Evolutionary conservation across 768 basidiomycete genomes (phyloP).

Genomic region (Leccinum imitatum): DNA sequence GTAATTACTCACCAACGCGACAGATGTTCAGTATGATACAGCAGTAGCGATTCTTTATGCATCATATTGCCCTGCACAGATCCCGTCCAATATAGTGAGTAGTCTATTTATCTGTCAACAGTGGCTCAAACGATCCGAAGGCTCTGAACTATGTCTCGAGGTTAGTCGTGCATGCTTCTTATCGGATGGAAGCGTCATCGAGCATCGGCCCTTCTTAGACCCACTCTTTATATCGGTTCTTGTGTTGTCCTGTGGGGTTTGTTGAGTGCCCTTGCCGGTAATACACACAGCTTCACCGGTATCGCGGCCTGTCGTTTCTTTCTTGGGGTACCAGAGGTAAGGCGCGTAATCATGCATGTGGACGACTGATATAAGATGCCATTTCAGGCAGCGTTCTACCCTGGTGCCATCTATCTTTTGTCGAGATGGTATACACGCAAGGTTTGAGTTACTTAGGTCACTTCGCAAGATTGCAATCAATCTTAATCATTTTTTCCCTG

Average conservation of each 20-base stretch:
- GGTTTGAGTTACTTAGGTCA: neutral
- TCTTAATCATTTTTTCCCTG: neutral
- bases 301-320: neutral
- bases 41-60: neutral
- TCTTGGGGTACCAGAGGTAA: neutral
- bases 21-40: conserved; percentile 1
- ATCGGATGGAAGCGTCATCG: neutral
- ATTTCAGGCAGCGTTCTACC: neutral
- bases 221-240: neutral
- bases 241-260: neutral
- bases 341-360: neutral
- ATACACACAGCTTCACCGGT: neutral
- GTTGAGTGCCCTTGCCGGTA: neutral
- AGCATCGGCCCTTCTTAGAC: neutral
- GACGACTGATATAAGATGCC: neutral
- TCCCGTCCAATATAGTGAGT: neutral
- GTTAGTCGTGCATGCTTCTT: neutral
- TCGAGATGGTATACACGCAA: conserved; percentile 1
- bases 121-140: neutral
- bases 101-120: neutral
- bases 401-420: neutral
- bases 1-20: neutral
- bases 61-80: neutral
- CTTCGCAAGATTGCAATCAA: neutral
- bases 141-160: neutral